Evolutionary conservation across 2,329 filamentous ascomycete species (phyloP), one percentile per base, ranked within the genome.

Genomic region (Zasmidium cellare): DNA sequence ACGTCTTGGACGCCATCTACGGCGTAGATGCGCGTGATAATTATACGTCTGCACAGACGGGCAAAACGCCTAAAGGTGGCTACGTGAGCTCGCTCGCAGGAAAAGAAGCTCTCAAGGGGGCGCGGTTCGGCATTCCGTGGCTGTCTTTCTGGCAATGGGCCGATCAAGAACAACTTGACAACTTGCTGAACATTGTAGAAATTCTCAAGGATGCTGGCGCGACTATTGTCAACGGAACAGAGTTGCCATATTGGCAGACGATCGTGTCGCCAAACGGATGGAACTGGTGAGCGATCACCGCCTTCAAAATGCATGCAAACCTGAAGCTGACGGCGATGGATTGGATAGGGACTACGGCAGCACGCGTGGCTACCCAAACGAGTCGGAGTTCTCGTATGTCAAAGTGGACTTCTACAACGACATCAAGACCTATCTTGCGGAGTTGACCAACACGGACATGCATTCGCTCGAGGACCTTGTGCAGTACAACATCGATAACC

Each of bases 371-470:
- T 85, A 77, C 65, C 75, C 85, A n/a, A 90, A 91, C 59, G 84
- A 90, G 72, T 90, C 86, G 14, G 88, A 91, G 71, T 91, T 87
- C 73, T 89, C 85, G 0, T 84, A 87, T 50, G 79, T 91, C 63
- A 90, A 90, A 71, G 84, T 87, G 0, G 86, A 89, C 69, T 88
- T 88, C 66, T 88, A 87, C 65, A 83, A 87, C 72, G 83, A 88
- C 71, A 82, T 90, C 71, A 79, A 81, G 55, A 71, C 76, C 0
- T 91, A 90, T 64, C 82, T 90, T 0, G 77, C 82, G 0, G 82
- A 86, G 62, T 77, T 90, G 0, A 74, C 77, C 22, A 88, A 89
- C 73, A 87, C 85, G 5, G 70, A 79, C 5, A 79, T 88, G 38
- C 78, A 76, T 31, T 81, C 80, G 1, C 74, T 90, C 0, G 82